Evolutionary conservation across 2,329 filamentous ascomycete genomes (phyloP).

Genomic region (Penicillium sp.): DNA sequence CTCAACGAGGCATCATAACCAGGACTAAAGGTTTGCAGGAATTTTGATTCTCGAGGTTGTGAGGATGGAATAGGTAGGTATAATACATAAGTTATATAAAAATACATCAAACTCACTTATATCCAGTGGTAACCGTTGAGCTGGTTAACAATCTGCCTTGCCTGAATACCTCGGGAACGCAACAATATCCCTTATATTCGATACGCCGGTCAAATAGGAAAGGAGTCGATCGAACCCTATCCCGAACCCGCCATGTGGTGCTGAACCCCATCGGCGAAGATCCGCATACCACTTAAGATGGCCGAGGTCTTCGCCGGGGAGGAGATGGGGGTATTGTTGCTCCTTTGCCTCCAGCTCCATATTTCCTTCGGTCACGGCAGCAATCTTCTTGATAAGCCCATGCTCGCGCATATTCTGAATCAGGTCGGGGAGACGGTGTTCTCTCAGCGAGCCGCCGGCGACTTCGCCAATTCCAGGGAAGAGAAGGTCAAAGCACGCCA

Average conservation of each 20-base stretch:
- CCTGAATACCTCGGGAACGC: slow-evolving; percentile 76
- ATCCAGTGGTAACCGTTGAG: not conserved
- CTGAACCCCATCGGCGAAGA: slow-evolving; percentile 85
- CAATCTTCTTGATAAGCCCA: slow-evolving; percentile 58
- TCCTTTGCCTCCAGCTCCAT: slow-evolving; percentile 15
- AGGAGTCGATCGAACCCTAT: slow-evolving; percentile 87
- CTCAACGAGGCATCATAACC: too few species aligned
- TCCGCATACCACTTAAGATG: slow-evolving; percentile 85
- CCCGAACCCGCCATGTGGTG: slow-evolving; percentile 89
- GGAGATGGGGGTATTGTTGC: slow-evolving; percentile 42
- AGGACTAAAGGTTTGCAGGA: too few species aligned
- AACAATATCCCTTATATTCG: slow-evolving; percentile 83
- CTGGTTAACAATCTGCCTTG: slow-evolving; percentile 54
- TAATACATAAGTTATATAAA: not conserved
- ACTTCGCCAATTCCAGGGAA: slow-evolving; percentile 86
- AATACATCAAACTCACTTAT: not conserved
- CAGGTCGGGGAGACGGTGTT: slow-evolving; percentile 73
- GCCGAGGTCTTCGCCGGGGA: slow-evolving; percentile 47
- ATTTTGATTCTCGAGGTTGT: too few species aligned
- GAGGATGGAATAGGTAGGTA: too few species aligned
- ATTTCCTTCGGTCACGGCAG: not conserved
- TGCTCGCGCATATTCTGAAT: slow-evolving; percentile 72
- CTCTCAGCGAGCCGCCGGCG: slow-evolving; percentile 86
- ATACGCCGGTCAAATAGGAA: slow-evolving; percentile 79
- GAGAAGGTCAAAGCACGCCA: slow-evolving; percentile 88